phyloP scores from a whole-genome alignment of 2,329 filamentous ascomycete genomes.

The Xylariaceae sp. region DNA sequence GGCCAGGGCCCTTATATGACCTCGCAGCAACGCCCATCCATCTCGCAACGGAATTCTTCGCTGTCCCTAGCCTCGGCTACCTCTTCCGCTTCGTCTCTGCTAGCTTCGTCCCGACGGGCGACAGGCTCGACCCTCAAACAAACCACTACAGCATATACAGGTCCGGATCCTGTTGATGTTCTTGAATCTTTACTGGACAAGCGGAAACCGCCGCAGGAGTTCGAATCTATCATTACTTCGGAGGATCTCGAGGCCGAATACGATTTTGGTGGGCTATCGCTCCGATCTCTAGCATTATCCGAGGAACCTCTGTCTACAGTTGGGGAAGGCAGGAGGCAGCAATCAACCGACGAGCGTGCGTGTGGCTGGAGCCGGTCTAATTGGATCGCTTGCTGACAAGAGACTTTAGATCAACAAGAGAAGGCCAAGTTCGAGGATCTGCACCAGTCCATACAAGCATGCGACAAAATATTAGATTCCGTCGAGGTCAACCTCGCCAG shows the following conservation, averaged over 20 bases:
- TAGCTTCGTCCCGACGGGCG: constrained; percentile 55
- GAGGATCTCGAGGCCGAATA: constrained; percentile 60
- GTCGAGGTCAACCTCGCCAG: constrained; percentile 89
- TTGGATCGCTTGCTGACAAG: constrained; percentile 19
- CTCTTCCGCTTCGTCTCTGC: constrained; percentile 67
- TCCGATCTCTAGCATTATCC: constrained; percentile 62
- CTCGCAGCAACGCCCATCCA: constrained; percentile 57
- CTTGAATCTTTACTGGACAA: constrained; percentile 46
- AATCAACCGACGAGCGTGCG: constrained; percentile 70
- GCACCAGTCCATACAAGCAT: constrained; percentile 81
- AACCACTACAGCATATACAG: constrained; percentile 44
- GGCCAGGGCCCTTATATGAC: constrained; percentile 64
- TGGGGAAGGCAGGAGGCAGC: constrained; percentile 42
- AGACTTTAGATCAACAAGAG: constrained; percentile 63
- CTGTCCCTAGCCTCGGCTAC: constrained; percentile 73
- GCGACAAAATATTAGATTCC: constrained; percentile 87
- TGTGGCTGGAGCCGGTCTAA: constrained; percentile 23
- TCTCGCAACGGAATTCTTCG: constrained; percentile 63
- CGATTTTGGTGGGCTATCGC: constrained; percentile 71
- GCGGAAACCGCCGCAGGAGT: constrained; percentile 4
- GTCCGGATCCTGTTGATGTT: constrained; percentile 65
- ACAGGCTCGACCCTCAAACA: constrained; percentile 67
- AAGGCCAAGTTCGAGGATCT: constrained; percentile 83
- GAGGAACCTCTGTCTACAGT: constrained; percentile 22
- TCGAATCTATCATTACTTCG: constrained; percentile 33